These are phyloP conservation scores for Physcomitrellopsis africana DNA, from an alignment of 225 moss, liverwort and hornwort species.

Conservation along the genomic window DNA sequence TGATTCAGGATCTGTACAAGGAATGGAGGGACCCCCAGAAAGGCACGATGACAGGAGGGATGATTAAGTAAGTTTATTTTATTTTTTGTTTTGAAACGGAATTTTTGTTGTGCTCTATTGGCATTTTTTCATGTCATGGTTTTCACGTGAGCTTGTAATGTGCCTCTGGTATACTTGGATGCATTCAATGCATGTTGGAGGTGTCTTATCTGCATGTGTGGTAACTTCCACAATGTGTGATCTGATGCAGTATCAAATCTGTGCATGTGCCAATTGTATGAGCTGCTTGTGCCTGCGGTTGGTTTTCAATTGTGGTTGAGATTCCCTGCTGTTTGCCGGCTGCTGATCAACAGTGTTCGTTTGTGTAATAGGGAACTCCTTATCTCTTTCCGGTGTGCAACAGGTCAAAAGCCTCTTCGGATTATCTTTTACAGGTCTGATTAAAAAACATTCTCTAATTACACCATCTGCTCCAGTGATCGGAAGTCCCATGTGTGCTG, in stretches of 20 bases:
- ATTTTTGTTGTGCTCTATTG: too few species aligned
- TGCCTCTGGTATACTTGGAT: too few species aligned
- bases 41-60: constrained; percentile 87
- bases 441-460: too few species aligned
- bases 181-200: too few species aligned
- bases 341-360: neutral
- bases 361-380: constrained; percentile 43
- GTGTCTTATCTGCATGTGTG: neutral
- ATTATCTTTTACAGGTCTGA: constrained; percentile 91
- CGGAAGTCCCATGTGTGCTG: neutral
- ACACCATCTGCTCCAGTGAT: neutral
- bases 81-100: too few species aligned
- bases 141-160: too few species aligned
- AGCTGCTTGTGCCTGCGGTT: too few species aligned
- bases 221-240: neutral
- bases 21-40: constrained; percentile 90
- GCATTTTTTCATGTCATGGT: too few species aligned
- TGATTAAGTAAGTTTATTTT: constrained; percentile 72
- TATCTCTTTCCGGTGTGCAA: constrained; percentile 58
- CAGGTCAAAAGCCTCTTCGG: constrained; percentile 57
- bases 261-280: too few species aligned
- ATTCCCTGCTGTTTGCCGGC: rapidly evolving
- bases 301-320: neutral
- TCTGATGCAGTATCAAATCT: neutral
- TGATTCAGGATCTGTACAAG: constrained; percentile 90